Evolutionary conservation across 257 asterid species (phyloP), one percentile per base, ranked within the genome.

Genomic region (Solanum corneliomulleri): DNA sequence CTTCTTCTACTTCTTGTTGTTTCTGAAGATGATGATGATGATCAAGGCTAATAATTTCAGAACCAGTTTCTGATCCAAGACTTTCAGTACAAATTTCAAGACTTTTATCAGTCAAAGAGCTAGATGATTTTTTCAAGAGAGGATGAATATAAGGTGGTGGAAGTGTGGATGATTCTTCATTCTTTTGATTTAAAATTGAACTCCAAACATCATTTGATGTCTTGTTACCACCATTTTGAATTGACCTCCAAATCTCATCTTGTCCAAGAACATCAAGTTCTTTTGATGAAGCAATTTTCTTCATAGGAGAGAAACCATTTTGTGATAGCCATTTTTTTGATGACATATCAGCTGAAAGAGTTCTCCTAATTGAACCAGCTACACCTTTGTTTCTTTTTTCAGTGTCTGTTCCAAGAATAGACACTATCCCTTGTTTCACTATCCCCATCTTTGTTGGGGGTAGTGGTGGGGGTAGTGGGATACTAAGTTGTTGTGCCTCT

Each of bases 1-100:
- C 85, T 35, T 80, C 37, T 33, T 87, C 86, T 29, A 87, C 84
- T 4, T 42, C 11, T 20, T 12, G 27, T 27, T 78, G 66, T 27
- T 78, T 20, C 20, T 72, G 45, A 11, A 23, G 64, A 12, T 42
- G 62, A 78, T 82, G 62, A 78, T 82, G 84, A n/a, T 35, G 84
- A n/a, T 87, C 92, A 78, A 92, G 92, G 58, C 91, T 89, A 29
- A 81, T 89, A 15, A 81, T 49, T 11, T 94, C 98, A 0, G 99
- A 92, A 6, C 98, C 99, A 1, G 99, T 94, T 75, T 97, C 99
- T 1, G 99, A 94, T 2, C 99, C 98, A 6, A 97, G 98, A 33
- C 94, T 93, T 88, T 97, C 99, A 0, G 99, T 97, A 89, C 99
- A 97, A 37, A 95, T 89, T 91, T 95, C 90, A 23, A 97, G 96